Evolutionary conservation across 108 stramenopile species (phyloP).

Genomic region (Discostella pseudostelligera): DNA sequence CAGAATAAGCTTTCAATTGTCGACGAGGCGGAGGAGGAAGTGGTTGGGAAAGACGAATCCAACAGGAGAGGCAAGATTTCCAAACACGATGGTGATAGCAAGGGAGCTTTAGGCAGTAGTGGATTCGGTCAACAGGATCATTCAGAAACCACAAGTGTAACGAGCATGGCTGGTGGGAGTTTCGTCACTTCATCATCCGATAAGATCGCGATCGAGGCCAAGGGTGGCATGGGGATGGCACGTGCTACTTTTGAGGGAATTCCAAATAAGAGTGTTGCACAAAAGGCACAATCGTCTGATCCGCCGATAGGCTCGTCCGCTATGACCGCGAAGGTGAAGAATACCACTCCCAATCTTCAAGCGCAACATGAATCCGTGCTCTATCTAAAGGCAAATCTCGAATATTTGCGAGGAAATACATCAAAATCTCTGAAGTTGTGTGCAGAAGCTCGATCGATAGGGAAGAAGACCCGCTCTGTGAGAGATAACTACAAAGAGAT

Average conservation of each 20-base stretch:
- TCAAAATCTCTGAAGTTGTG: conserved; percentile 80
- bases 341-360: conserved; percentile 23
- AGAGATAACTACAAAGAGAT: neutral
- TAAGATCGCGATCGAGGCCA: conserved; percentile 18
- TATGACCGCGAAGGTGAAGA: conserved; percentile 9
- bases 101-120: neutral
- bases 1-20: conserved; percentile 58
- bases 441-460: conserved; percentile 57
- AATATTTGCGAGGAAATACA: conserved; percentile 76
- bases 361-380: conserved; percentile 61
- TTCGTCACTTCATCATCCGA: conserved; percentile 19
- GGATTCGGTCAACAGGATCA: conserved; percentile 8
- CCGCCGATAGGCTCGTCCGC: conserved; percentile 2
- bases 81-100: neutral
- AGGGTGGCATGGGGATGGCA: conserved; percentile 9
- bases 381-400: conserved; percentile 78
- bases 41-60: neutral
- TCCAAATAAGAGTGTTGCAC: conserved; percentile 17
- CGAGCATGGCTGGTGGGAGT: conserved; percentile 22
- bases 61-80: neutral
- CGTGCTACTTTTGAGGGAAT: conserved; percentile 44
- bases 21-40: neutral
- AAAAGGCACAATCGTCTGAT: conserved; percentile 18
- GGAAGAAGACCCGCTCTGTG: conserved; percentile 16
- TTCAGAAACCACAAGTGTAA: conserved; percentile 29